Evolutionary conservation across 148 eudicot species (phyloP), one percentile per base, ranked within the genome.

Genomic region (Fallopia convolvulus): DNA sequence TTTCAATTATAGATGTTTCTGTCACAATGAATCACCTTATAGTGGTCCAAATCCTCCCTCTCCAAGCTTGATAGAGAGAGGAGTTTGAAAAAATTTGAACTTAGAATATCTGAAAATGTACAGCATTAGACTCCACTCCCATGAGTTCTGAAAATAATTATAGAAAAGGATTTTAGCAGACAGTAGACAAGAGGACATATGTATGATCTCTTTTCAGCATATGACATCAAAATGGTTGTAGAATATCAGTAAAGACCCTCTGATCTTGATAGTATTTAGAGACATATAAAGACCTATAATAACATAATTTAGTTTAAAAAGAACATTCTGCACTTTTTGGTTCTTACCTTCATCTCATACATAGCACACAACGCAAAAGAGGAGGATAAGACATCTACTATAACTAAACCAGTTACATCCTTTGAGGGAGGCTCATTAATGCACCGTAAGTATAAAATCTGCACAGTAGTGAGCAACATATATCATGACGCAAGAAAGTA

Each of bases 401-500:
- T 85, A 72, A 92, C 85, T 78, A 90, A 74, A 77, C 91, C 92
- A 21, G 87, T 85, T 48, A 74, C 74, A 30, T 73, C 81, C 81
- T 82, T 84, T 18, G 79, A 11, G 36, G 89, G 87, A 77, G 90
- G 83, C 30, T 60, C 82, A 80, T 88, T 82, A 42, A 12, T 80
- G 56, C 46, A 90, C 93, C 56, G 77, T 83, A 5, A 96, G 91
- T 6, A 7, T 65, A 72, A 92, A 95, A 77, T 91, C 99, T 95
- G 92, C 63, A 61, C 14, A 84, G 46, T 42, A 42, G 46, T 42
- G 46, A 42, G 46, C 46, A 42, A 5, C 2, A 52, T 4, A 52
- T 52, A 52, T 52, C n/a, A 52, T 52, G 56, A 52, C 15, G 56
- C 56, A 52, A 42, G 46, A 42, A 42, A 42, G n/a, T 52, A 48